phyloP scores from a whole-genome alignment of 768 basidiomycete species.

The Cyclocybe cylindracea region DNA sequence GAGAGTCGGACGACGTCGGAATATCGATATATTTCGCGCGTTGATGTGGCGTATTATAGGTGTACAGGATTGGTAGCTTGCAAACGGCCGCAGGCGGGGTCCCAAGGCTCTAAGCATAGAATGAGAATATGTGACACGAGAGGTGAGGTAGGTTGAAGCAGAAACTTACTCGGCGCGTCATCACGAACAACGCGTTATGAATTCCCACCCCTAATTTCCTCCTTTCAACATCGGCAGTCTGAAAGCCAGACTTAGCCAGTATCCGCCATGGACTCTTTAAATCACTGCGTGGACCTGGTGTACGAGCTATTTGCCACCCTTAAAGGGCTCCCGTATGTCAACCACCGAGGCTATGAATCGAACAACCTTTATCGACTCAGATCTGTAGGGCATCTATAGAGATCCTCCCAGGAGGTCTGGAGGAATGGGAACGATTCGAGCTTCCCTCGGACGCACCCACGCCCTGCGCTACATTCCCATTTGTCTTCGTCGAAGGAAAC shows the following conservation, averaged over 20 bases:
- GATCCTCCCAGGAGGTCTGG: conserved; percentile 58
- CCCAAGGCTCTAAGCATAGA: no score
- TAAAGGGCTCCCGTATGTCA: conserved; percentile 26
- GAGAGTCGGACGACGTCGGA: no score
- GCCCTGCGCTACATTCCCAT: conserved; percentile 41
- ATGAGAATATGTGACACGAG: no score
- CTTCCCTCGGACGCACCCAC: conserved; percentile 17
- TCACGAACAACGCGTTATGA: conserved; percentile 7
- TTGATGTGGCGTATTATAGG: no score
- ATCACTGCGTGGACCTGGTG: conserved; percentile 8
- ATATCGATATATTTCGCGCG: no score
- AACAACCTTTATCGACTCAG: conserved; percentile 12
- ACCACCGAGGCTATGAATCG: not conserved
- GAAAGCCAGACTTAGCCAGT: not conserved
- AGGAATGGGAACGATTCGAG: conserved; percentile 40
- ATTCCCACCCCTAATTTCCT: not conserved
- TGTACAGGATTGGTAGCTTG: no score
- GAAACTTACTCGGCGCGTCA: conserved; percentile 2
- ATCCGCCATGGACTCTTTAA: not conserved
- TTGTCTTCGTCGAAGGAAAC: conserved; percentile 56
- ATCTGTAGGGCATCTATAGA: conserved; percentile 50
- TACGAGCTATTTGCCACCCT: conserved; percentile 25
- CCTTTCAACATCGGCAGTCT: not conserved
- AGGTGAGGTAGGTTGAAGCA: no score
- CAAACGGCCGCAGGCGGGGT: no score